Evolutionary conservation across 2,329 filamentous ascomycete genomes (phyloP).

Genomic region (Aschersonia sp.): DNA sequence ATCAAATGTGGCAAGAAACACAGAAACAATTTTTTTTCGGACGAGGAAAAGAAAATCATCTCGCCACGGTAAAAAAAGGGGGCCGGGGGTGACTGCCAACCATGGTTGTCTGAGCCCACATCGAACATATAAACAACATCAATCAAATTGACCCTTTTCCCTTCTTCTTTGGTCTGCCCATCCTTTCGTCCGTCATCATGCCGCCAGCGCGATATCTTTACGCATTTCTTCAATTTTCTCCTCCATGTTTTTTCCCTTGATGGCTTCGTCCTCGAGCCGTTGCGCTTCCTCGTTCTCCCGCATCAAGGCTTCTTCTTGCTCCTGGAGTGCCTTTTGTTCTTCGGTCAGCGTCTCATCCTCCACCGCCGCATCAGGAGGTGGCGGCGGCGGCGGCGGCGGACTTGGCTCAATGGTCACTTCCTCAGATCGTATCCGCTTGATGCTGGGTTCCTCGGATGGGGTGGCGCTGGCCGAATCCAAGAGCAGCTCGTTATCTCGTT

Average conservation of each 20-base stretch:
- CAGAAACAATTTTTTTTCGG: no score
- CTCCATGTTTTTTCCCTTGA: conserved; percentile 13
- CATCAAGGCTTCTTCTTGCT: conserved; percentile 35
- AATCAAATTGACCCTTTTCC: background rate
- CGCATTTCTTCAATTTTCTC: conserved; percentile 9
- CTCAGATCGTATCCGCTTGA: conserved; percentile 37
- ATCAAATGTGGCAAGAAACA: no score
- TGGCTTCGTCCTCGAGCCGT: conserved; percentile 33
- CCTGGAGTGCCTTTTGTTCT: conserved; percentile 23
- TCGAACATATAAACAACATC: background rate
- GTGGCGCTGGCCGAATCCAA: conserved; percentile 28
- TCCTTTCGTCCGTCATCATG: background rate
- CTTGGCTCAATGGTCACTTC: conserved; percentile 18
- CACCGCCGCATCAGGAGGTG: conserved; percentile 23
- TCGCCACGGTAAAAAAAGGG: no score
- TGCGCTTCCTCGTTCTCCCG: conserved; percentile 41
- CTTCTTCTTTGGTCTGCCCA: background rate
- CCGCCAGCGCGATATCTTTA: conserved; percentile 9
- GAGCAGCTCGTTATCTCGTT: conserved; percentile 29
- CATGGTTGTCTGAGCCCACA: no score
- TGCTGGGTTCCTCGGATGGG: conserved; percentile 39
- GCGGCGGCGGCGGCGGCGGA: conserved; percentile 33
- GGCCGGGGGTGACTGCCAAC: no score
- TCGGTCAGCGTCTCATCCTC: conserved; percentile 20
- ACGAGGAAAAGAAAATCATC: no score